These are phyloP conservation scores for Cicer yamashitae DNA, from an alignment of 306 rosid species.

Conservation along the genomic window DNA sequence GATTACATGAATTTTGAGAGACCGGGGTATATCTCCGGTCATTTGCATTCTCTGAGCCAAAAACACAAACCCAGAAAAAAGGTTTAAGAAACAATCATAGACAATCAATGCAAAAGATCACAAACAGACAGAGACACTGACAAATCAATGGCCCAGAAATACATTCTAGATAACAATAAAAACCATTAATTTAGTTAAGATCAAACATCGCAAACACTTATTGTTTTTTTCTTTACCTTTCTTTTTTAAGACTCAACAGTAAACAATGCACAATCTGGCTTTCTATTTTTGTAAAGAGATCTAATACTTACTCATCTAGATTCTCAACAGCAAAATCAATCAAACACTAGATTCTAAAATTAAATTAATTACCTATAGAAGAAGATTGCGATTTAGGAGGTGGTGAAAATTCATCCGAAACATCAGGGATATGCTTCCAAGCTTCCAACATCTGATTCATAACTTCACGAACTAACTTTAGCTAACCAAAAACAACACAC, in stretches of 20 bases:
- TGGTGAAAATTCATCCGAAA: slow-evolving; percentile 72
- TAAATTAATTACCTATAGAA: slow-evolving; percentile 65
- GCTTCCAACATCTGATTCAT: slow-evolving; percentile 90
- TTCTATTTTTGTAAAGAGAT: slow-evolving; percentile 39
- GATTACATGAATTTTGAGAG: slow-evolving; percentile 55
- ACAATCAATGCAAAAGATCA: slow-evolving; percentile 35
- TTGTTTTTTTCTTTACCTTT: background rate
- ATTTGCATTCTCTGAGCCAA: slow-evolving; percentile 64
- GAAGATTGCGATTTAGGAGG: slow-evolving; percentile 71
- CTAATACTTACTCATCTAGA: background rate
- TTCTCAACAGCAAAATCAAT: slow-evolving; percentile 22
- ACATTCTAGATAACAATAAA: background rate
- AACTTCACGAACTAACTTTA: slow-evolving; percentile 83
- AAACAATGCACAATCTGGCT: slow-evolving; percentile 10
- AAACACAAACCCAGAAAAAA: slow-evolving; percentile 36
- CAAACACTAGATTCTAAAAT: slow-evolving; percentile 13
- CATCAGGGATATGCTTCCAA: slow-evolving; percentile 93
- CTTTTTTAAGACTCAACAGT: background rate
- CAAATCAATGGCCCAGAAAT: slow-evolving; percentile 6
- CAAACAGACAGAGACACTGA: background rate
- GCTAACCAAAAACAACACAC: slow-evolving; percentile 54
- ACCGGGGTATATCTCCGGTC: slow-evolving; percentile 64
- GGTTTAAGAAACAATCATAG: slow-evolving; percentile 15
- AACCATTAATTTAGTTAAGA: background rate
- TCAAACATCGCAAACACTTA: slow-evolving; percentile 15